Base-by-base conservation (phyloP, 768 basidiomycete genomes). In the Lentinula sp. region DNA sequence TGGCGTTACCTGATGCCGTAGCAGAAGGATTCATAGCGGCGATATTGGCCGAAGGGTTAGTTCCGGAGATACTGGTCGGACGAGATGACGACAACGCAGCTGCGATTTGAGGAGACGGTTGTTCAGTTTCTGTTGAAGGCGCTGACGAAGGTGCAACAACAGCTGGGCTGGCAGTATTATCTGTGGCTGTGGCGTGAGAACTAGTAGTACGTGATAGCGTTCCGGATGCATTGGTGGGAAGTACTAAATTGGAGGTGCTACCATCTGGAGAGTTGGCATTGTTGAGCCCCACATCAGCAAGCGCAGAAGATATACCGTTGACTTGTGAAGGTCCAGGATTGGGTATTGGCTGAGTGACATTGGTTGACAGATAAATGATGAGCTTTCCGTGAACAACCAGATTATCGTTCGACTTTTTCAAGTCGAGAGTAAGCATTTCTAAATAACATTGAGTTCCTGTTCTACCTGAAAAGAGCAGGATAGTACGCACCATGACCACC, bases 361-460 rank as follows among this genome's bases (percentile, higher is more conserved):
- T 95, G 53, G 97, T 98, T 16, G 94, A 95, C 41, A 99, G 83
- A 74, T 96, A 95, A 66, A 98, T 85, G 72, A 98, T 95, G 66
- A 99, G 85, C 76, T 98, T 98, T 51, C 97, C 97, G 69, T 98
- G 95, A 3, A 99, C 97, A 52, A 95, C 91, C 32, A 97, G 85
- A 71, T 97, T 95, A 74, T 99, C 97, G 67, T 96, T 97, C n/a
- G 95, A 98, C 75, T 96, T 96, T 79, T 98, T 97, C 68, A 99
- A 79, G 70, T 98, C 97, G 66, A 95, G 73, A 0, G 96, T 98
- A 54, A 98, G 83, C 88, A 97, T 97, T 80, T 98, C 97, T 95
- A 28, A 23, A 57, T 66, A 45, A 54, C 48, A 49, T 55, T 41
- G 9, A 43, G 55, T 58, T 49, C 57, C 41, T 50, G 46, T 61